Percentiles rank a stretch among this genome's conserved stretches.
Evolutionary conservation across 2,329 filamentous ascomycete genomes (phyloP).

Genomic region (Fusarium sp.): DNA sequence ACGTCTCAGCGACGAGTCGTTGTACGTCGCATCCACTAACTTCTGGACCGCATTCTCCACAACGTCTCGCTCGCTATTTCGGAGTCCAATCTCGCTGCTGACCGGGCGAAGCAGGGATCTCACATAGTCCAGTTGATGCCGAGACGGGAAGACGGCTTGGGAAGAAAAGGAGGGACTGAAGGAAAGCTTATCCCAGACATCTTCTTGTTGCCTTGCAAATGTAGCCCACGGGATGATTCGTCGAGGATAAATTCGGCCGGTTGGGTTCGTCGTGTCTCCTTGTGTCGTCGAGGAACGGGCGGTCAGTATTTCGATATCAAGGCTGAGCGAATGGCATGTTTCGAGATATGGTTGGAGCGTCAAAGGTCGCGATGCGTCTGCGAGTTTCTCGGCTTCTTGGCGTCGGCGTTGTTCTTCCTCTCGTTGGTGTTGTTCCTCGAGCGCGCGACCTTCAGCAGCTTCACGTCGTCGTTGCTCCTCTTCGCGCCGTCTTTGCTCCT

Average conservation of each 20-base stretch:
- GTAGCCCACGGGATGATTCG: slow-evolving; percentile 52
- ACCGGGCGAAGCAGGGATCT: slow-evolving; percentile 46
- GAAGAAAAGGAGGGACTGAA: slow-evolving; percentile 43
- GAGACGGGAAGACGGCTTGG: slow-evolving; percentile 46
- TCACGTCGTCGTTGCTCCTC: slow-evolving; percentile 33
- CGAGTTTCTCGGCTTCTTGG: not conserved
- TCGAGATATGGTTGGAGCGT: slow-evolving; percentile 48
- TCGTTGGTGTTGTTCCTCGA: not conserved
- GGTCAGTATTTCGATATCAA: slow-evolving; percentile 48
- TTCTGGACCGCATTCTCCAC: slow-evolving; percentile 52
- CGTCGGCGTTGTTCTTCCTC: not conserved
- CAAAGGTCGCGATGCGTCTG: slow-evolving; percentile 23
- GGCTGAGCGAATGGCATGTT: slow-evolving; percentile 47
- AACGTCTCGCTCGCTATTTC: slow-evolving; percentile 48
- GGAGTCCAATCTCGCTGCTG: slow-evolving; percentile 50
- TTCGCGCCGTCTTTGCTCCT: not conserved
- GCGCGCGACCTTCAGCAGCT: not conserved
- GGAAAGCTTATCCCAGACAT: slow-evolving; percentile 47
- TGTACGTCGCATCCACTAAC: slow-evolving; percentile 45
- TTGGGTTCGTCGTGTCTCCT: slow-evolving; percentile 48
- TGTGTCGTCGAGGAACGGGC: slow-evolving; percentile 47
- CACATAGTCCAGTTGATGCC: slow-evolving; percentile 50
- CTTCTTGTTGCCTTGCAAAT: slow-evolving; percentile 47
- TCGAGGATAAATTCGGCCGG: slow-evolving; percentile 48
- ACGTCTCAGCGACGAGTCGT: slow-evolving; percentile 43